Evolutionary conservation across 2,329 filamentous ascomycete genomes (phyloP).

Genomic region (Aspergillus japonicus): DNA sequence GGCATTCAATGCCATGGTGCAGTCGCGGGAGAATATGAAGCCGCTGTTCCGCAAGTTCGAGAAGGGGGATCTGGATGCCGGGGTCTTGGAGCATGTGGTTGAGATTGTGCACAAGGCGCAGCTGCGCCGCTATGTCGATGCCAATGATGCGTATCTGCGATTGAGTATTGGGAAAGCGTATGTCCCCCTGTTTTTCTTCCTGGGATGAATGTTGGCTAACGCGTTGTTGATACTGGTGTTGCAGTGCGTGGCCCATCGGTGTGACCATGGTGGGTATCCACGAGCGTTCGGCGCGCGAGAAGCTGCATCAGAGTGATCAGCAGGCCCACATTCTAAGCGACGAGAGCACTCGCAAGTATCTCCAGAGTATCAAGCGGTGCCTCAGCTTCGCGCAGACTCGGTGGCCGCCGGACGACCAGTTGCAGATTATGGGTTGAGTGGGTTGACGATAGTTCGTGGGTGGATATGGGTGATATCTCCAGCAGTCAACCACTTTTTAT

Average conservation of each 20-base stretch:
- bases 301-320: constrained; percentile 74
- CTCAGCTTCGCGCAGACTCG: constrained; percentile 94
- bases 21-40: constrained; percentile 81
- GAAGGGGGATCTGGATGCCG: constrained; percentile 72
- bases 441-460: neutral
- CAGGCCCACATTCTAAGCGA: constrained; percentile 97
- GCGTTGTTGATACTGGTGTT: neutral
- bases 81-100: constrained; percentile 75
- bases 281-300: constrained; percentile 92
- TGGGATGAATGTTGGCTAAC: constrained; percentile 12
- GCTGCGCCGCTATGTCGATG: constrained; percentile 87
- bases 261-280: constrained; percentile 99
- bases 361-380: constrained; percentile 97
- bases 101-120: constrained; percentile 92
- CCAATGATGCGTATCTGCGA: constrained; percentile 90
- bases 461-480: neutral
- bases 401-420: constrained; percentile 89
- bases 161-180: constrained; percentile 89
- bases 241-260: constrained; percentile 89
- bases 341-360: constrained; percentile 88
- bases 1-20: constrained; percentile 80
- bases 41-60: constrained; percentile 91
- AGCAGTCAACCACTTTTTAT: too few species aligned
- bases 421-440: constrained; percentile 85
- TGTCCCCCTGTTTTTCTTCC: constrained; percentile 23